These are phyloP conservation scores for Tetrahymena malaccensis DNA, from an alignment of 73 alveolate species.

Conservation along the genomic window DNA sequence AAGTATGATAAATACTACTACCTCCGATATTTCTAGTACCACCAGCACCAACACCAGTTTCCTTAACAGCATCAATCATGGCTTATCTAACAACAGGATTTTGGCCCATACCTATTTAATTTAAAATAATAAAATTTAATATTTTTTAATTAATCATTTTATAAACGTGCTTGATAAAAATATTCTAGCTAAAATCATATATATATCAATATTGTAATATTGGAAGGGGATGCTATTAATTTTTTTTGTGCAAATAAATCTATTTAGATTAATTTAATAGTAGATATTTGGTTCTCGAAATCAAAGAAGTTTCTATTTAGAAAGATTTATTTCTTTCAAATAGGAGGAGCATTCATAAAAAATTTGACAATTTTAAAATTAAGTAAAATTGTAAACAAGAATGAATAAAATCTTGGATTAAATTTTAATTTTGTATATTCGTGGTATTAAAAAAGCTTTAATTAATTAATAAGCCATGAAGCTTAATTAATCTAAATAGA, in stretches of 20 bases:
- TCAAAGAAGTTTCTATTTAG: neutral
- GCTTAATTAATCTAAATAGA: neutral
- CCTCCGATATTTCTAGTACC: constrained; percentile 82
- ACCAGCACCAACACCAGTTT: constrained; percentile 74
- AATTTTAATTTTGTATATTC: neutral
- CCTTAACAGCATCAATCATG: constrained; percentile 38
- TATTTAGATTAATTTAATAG: neutral
- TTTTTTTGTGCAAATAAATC: neutral
- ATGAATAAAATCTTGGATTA: neutral
- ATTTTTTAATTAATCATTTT: too few species aligned
- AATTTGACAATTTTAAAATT: neutral
- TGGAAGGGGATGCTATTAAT: too few species aligned
- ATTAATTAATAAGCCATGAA: neutral
- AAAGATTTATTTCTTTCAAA: neutral
- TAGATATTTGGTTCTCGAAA: neutral
- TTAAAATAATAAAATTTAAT: neutral
- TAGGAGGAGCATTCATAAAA: neutral
- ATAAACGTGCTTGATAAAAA: too few species aligned
- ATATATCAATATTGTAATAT: too few species aligned
- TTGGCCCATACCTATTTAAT: constrained; percentile 53
- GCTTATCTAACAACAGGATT: constrained; percentile 59
- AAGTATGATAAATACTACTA: constrained; percentile 52
- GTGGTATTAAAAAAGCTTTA: neutral
- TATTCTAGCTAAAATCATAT: too few species aligned
- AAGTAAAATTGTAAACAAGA: neutral